These are phyloP conservation scores for Pyrrhoderma noxium DNA, from an alignment of 1,284 basidiomycete genomes.

Conservation along the genomic window DNA sequence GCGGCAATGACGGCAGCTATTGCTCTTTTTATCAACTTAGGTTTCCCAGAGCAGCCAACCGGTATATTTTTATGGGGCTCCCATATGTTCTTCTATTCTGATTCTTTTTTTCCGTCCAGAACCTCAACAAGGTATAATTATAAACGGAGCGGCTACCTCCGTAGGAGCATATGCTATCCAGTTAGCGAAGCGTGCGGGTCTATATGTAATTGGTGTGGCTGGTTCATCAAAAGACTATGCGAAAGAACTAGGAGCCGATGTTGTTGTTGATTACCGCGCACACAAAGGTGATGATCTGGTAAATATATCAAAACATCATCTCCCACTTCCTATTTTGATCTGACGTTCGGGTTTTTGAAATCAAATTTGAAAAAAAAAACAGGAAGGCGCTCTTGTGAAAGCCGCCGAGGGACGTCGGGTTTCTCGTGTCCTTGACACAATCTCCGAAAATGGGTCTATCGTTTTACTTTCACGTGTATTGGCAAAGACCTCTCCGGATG, in stretches of 20 bases:
- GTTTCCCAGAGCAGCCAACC: background rate
- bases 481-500: conserved; percentile 8
- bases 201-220: conserved; percentile 27
- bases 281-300: conserved; percentile 15
- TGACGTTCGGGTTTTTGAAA: background rate
- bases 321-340: no score
- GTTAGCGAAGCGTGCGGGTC: conserved; percentile 25
- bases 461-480: conserved; percentile 9
- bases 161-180: conserved; percentile 30
- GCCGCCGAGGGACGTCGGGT: conserved; percentile 1
- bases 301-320: background rate
- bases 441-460: conserved; percentile 6
- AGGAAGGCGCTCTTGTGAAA: conserved; percentile 3
- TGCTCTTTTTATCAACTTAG: conserved; percentile 25
- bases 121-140: conserved; percentile 21
- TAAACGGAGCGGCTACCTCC: conserved; percentile 29
- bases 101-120: background rate
- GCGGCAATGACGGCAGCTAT: conserved; percentile 29
- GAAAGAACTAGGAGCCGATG: conserved; percentile 24
- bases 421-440: conserved; percentile 6
- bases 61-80: background rate
- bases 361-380: background rate
- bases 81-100: background rate
- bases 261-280: conserved; percentile 26
- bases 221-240: conserved; percentile 22